Evolutionary conservation across 2,329 filamentous ascomycete genomes (phyloP).

Genomic region (Stagonosporopsis cucurbitacearum): DNA sequence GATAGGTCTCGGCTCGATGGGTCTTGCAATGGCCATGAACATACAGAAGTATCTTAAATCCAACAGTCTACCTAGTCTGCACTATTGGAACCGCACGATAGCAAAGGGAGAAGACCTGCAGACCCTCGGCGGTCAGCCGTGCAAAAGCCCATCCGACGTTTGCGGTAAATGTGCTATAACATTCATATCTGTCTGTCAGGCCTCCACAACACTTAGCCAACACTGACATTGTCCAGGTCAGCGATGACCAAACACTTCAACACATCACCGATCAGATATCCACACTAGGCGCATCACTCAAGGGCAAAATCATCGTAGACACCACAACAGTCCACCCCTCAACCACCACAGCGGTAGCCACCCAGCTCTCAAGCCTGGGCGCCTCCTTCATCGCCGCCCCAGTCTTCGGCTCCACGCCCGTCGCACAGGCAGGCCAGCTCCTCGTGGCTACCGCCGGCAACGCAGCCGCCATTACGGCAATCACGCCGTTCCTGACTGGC

Average conservation of each 20-base stretch:
- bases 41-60: conserved; percentile 53
- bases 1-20: conserved; percentile 60
- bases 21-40: conserved; percentile 58
- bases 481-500: conserved; percentile 52
- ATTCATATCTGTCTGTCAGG: conserved; percentile 44
- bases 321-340: conserved; percentile 60
- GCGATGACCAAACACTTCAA: conserved; percentile 52
- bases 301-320: conserved; percentile 56
- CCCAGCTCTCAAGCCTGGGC: conserved; percentile 32
- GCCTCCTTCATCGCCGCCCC: conserved; percentile 54
- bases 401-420: conserved; percentile 60
- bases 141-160: conserved; percentile 25
- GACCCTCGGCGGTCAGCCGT: conserved; percentile 27
- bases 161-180: conserved; percentile 30
- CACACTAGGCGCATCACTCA: conserved; percentile 18
- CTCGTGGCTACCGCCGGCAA: conserved; percentile 58
- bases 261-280: conserved; percentile 40
- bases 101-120: conserved; percentile 52
- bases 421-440: conserved; percentile 56
- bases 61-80: conserved; percentile 34
- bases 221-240: conserved; percentile 30
- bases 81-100: conserved; percentile 58
- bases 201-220: neutral
- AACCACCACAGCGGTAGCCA: conserved; percentile 45
- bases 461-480: conserved; percentile 39